Evolutionary conservation across 495 filamentous ascomycete species (phyloP).

Genomic region (Opeltia flavorubescens): DNA sequence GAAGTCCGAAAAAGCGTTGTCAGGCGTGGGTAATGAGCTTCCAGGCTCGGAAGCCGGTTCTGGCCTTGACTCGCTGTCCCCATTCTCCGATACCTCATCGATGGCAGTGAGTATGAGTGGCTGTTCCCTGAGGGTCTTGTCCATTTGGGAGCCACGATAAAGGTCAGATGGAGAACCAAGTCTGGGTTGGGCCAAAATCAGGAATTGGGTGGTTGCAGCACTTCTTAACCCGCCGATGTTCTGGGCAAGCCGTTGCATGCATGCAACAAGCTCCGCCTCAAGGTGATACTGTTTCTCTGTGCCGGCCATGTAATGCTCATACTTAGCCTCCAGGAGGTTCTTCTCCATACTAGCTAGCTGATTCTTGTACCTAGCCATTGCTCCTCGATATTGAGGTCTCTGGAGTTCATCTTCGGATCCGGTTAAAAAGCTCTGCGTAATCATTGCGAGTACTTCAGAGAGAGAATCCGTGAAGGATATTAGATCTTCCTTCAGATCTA

Average conservation of each 20-base stretch:
- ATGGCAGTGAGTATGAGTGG: constrained; percentile 42
- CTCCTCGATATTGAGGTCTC: constrained; percentile 45
- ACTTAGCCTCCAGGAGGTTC: constrained; percentile 74
- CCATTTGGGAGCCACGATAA: not conserved
- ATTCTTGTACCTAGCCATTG: constrained; percentile 51
- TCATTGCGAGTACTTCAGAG: constrained; percentile 66
- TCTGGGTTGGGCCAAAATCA: constrained; percentile 51
- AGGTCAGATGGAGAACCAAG: not conserved
- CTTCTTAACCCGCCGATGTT: constrained; percentile 83
- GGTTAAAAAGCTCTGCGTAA: constrained; percentile 72
- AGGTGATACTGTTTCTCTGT: constrained; percentile 70
- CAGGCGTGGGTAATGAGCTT: constrained; percentile 28
- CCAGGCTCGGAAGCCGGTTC: constrained; percentile 17
- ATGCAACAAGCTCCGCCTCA: constrained; percentile 67
- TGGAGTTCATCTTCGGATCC: constrained; percentile 69
- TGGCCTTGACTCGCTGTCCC: constrained; percentile 41
- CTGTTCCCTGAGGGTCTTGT: no score
- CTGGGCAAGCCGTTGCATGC: constrained; percentile 75
- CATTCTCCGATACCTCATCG: constrained; percentile 52
- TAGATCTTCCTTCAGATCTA: constrained; percentile 60
- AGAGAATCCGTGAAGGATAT: constrained; percentile 61
- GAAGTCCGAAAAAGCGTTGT: constrained; percentile 78
- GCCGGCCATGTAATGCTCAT: constrained; percentile 76
- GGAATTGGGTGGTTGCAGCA: constrained; percentile 79
- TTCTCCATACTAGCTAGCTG: constrained; percentile 62